These are phyloP conservation scores for Fusarium globosum DNA, from an alignment of 2,329 filamentous ascomycete species.

Conservation along the genomic window DNA sequence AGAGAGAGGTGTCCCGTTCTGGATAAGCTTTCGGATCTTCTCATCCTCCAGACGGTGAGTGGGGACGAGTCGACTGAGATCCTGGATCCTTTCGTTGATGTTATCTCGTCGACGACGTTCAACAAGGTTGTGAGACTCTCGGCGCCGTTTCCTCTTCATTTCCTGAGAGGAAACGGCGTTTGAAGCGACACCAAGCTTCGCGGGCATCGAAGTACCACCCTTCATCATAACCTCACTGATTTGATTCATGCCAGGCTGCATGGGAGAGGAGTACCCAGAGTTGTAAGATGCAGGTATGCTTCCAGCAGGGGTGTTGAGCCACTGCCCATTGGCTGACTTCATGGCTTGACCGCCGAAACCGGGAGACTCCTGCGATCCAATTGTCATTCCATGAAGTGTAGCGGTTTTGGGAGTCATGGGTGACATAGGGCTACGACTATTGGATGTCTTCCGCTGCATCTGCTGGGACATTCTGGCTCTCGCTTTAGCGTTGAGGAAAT, in stretches of 20 bases:
- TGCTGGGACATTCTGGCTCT: conserved; percentile 69
- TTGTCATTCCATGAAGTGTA: conserved; percentile 76
- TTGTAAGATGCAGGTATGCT: conserved; percentile 88
- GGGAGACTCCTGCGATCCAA: conserved; percentile 73
- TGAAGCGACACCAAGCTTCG: conserved; percentile 75
- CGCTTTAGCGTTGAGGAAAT: conserved; percentile 71
- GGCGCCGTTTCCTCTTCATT: conserved; percentile 88
- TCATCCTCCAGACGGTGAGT: conserved; percentile 94
- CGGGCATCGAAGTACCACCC: conserved; percentile 87
- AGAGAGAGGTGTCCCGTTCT: conserved; percentile 90
- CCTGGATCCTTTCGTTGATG: conserved; percentile 98
- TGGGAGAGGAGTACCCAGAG: conserved; percentile 88
- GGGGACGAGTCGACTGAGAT: conserved; percentile 92
- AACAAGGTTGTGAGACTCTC: conserved; percentile 96
- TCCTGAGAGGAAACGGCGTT: conserved; percentile 81
- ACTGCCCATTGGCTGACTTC: conserved; percentile 88
- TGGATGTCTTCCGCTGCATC: conserved; percentile 79
- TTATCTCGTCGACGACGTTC: conserved; percentile 95
- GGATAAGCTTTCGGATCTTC: conserved; percentile 93
- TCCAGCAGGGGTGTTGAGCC: conserved; percentile 83
- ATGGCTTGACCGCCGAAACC: conserved; percentile 84
- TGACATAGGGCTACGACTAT: conserved; percentile 66
- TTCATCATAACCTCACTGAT: conserved; percentile 92
- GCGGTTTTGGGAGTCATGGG: conserved; percentile 91
- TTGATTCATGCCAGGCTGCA: conserved; percentile 75